Base-by-base conservation (phyloP, 2,329 filamentous ascomycete species). In the Botryotinia narcissicola region DNA sequence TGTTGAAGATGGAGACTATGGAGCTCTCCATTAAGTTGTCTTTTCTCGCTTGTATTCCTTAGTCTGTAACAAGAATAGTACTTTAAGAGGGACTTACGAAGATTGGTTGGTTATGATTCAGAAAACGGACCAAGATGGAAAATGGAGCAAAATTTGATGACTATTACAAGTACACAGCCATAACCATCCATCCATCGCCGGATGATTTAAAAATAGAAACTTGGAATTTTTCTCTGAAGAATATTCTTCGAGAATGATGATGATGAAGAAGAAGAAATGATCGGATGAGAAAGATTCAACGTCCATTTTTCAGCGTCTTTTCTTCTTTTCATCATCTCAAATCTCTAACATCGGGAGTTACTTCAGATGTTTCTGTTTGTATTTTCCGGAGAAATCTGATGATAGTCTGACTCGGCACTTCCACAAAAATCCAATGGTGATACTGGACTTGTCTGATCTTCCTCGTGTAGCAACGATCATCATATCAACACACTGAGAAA, bases 31-130 rank as follows among this genome's bases (percentile, higher is more conserved):
- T 62, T 71, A 32, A 62, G 40, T 51, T 62, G 59, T n/a, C 54
- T 70, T 61, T 70, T 35, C 68, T 70, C 68, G 54, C 40, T 70
- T 70, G 35, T 14, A 22, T 14, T 29, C 20, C 40, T 59, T 70
- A 70, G 67, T 35, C 35, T 59, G 67, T 70, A 37, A 59, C 69
- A 71, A 71, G 57, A 63, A 71, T 71, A 71, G 57, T 48, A 63
- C 8, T 25, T 29, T 14, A 5, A n/a, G 35, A 60, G 57, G 69
- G n/a, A 37, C 40, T 37, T 46, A 22, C 22, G 59, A 63, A 37
- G 35, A 32, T 48, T 71, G 69, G 57, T 71, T 71, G 69, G 69
- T 48, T 62, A 54, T 51, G 64, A 51, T 51, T 67, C 64, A 29
- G 18, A 20, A n/a, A 29, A n/a, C 18, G n/a, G 37, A 70, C 35